A percentile compares a stretch with the other conserved stretches of the same genome.
Evolutionary conservation across 352 stramenopile species (phyloP).

Genomic region (Phytophthora meadii): DNA sequence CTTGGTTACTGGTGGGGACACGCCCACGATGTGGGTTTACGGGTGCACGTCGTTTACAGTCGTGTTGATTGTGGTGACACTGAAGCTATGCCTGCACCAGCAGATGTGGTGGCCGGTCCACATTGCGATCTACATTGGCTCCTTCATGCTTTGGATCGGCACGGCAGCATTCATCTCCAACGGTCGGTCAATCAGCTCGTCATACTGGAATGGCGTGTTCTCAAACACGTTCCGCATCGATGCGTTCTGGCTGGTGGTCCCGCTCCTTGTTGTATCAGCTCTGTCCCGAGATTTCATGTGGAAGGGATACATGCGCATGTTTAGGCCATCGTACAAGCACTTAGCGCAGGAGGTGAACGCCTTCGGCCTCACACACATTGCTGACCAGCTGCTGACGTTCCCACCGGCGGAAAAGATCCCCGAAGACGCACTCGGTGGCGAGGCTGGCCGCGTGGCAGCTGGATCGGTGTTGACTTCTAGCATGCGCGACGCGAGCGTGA

Average conservation of each 20-base stretch:
- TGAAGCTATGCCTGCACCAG: conserved; percentile 93
- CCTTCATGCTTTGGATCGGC: conserved; percentile 76
- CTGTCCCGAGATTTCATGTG: conserved; percentile 82
- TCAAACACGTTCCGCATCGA: conserved; percentile 67
- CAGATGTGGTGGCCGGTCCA: conserved; percentile 88
- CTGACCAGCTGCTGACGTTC: conserved; percentile 79
- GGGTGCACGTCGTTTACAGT: conserved; percentile 94
- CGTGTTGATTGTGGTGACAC: conserved; percentile 94
- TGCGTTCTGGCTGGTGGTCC: conserved; percentile 82
- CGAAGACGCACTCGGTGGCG: conserved; percentile 43
- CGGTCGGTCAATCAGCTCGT: conserved; percentile 73
- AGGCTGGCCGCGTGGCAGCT: conserved; percentile 26
- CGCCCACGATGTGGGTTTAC: conserved; percentile 94
- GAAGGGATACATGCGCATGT: conserved; percentile 87
- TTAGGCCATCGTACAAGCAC: conserved; percentile 85
- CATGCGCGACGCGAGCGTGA: conserved; percentile 30
- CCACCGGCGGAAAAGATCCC: conserved; percentile 80
- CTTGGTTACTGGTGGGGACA: conserved; percentile 83
- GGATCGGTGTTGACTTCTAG: conserved; percentile 35
- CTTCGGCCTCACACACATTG: conserved; percentile 64
- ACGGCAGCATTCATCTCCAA: conserved; percentile 78
- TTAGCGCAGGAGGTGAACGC: conserved; percentile 86
- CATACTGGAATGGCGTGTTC: conserved; percentile 89
- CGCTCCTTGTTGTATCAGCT: conserved; percentile 72
- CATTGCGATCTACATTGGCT: conserved; percentile 71